Evolutionary conservation across 2,329 filamentous ascomycete species (phyloP), one percentile per base, ranked within the genome.

Genomic region (Corniculantispora saksenae): DNA sequence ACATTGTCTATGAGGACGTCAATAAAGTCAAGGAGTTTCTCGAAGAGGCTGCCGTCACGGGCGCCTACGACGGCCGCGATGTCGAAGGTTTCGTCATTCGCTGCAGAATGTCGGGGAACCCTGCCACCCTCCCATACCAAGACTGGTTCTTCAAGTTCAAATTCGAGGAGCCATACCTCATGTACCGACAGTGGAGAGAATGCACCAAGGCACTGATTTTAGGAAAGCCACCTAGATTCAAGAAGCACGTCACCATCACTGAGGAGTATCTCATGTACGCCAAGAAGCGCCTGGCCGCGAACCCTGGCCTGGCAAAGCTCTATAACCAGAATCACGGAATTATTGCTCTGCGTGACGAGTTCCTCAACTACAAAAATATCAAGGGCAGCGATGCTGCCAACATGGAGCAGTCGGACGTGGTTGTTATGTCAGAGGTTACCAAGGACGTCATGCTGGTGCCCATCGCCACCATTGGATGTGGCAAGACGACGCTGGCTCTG

Each of bases 131-230:
- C 2, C 84, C 86, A 0, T 95, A 89, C 75, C 80, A 86, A n/a
- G 94, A 99, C 76, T 99, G 95, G 95, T 99, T 99, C 79, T 99
- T 99, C 89, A 99, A 99, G 79, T 99, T 94, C 86, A 99, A 99
- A 80, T 99, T 99, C 67, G 95, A 99, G 74, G 95, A 99, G 79
- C 95, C 95, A 0, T 99, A 99, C 75, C 82, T 99, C 67, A 96
- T 99, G 93, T 99, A 98, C 79, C 89, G 95, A 27, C 95, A 99
- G 80, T 99, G 95, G 95, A 89, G 95, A 67, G 95, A 99, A 80
- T 97, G 92, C 75, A 99, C 95, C 50, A 98, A 97, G 77, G 86
- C 92, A 6, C 79, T 98, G 65, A 97, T 99, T 70, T 74, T 84
- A 1, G 91, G 91, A 17, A 91, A 87, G 70, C 79, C 86, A 47